Conservation (phyloP, 2,329 filamentous ascomycete genomes). For the Neofusicoccum sp. region DNA sequence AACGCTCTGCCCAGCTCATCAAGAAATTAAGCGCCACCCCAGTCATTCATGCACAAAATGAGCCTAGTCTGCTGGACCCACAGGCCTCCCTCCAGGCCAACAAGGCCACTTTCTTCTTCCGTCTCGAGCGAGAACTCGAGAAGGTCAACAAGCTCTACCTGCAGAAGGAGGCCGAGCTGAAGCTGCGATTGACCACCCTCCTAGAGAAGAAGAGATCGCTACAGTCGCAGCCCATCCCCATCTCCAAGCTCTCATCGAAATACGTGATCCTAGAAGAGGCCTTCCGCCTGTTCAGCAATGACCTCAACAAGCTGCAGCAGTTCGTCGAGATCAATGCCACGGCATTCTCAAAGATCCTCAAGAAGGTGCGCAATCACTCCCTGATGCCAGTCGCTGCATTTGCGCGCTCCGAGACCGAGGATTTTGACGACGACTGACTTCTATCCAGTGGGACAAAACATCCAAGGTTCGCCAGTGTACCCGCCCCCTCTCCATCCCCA, state of each 20-base stretch:
- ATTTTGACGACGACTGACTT: constrained; percentile 35
- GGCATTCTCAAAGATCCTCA: constrained; percentile 96
- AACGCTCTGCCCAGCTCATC: constrained; percentile 69
- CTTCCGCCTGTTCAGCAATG: constrained; percentile 94
- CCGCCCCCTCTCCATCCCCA: background rate
- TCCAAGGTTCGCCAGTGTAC: constrained; percentile 65
- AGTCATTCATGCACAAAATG: constrained; percentile 73
- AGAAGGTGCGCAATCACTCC: constrained; percentile 63
- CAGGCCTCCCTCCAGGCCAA: constrained; percentile 91
- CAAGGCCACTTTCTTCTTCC: constrained; percentile 98
- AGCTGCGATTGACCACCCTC: constrained; percentile 85
- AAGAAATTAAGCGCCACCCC: constrained; percentile 95
- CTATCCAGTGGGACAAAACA: constrained; percentile 86
- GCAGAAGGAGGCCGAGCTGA: constrained; percentile 98
- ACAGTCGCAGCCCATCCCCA: constrained; percentile 71
- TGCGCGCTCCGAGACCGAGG: no score
- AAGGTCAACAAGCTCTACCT: constrained; percentile 98
- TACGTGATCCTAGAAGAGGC: constrained; percentile 95
- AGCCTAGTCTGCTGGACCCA: constrained; percentile 61
- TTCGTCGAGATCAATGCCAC: constrained; percentile 98
- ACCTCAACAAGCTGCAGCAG: constrained; percentile 96
- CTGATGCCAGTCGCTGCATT: background rate
- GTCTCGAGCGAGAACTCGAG: constrained; percentile 93
- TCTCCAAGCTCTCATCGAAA: constrained; percentile 84
- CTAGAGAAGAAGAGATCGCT: constrained; percentile 93